Percentiles rank a stretch among this genome's conserved stretches.
Conservation (phyloP, 2,329 filamentous ascomycete genomes). For the Cladosporium sp. region DNA sequence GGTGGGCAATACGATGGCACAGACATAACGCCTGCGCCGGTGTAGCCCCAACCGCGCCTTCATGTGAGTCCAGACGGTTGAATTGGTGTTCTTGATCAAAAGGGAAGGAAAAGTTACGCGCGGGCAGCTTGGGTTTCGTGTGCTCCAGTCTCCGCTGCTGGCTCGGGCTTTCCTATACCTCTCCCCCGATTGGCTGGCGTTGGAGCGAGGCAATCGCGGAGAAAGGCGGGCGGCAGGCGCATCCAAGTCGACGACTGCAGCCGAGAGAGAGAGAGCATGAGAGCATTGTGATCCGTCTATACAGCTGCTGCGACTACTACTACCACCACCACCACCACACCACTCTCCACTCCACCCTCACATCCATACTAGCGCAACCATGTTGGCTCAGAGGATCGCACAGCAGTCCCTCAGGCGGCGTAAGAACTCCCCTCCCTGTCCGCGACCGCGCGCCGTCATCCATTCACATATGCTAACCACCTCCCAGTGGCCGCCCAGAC, state of each 20-base stretch:
- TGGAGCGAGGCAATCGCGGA: constrained; percentile 22
- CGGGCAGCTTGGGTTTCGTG: constrained; percentile 10
- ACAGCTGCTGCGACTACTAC: constrained; percentile 20
- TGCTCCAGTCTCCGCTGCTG: background rate
- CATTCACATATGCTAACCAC: constrained; percentile 23
- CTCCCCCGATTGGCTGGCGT: constrained; percentile 24
- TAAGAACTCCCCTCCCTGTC: constrained; percentile 33
- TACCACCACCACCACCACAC: constrained; percentile 8
- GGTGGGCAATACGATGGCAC: constrained; percentile 27
- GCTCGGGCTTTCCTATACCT: constrained; percentile 4
- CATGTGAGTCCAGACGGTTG: constrained; percentile 37
- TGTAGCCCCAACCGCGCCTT: constrained; percentile 37
- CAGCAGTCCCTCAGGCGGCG: constrained; percentile 49
- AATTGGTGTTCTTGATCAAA: constrained; percentile 22
- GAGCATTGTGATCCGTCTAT: background rate
- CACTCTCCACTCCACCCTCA: constrained; percentile 29
- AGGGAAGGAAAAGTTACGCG: constrained; percentile 22
- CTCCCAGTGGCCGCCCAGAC: constrained; percentile 47
- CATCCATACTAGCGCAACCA: constrained; percentile 32
- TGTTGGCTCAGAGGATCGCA: constrained; percentile 48
- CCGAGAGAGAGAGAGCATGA: background rate
- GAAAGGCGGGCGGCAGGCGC: background rate
- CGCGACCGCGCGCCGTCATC: background rate
- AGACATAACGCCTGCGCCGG: constrained; percentile 35
- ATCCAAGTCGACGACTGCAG: background rate